Evolutionary conservation across 73 alveolate species (phyloP).

Genomic region (Blepharisma japonicum): DNA sequence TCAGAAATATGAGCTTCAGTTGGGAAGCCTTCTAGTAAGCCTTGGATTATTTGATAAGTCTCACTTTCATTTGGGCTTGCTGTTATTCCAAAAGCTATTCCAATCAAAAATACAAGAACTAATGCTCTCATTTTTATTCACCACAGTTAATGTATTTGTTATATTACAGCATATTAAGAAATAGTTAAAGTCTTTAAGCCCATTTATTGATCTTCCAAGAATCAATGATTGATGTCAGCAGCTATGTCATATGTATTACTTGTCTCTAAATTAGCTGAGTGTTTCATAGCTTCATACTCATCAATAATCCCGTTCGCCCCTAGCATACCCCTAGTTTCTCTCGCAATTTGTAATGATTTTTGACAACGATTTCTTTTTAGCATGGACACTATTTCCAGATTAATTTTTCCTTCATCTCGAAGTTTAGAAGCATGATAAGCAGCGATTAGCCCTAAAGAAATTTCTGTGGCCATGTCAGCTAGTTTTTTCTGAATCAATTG

Average conservation of each 20-base stretch:
- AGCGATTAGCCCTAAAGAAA: conserved; percentile 66
- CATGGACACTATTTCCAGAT: conserved; percentile 73
- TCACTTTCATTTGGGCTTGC: too few species aligned
- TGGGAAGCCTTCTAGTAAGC: too few species aligned
- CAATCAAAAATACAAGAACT: too few species aligned
- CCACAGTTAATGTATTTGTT: too few species aligned
- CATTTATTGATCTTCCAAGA: conserved; percentile 79
- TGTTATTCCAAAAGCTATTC: too few species aligned
- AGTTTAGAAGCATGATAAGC: conserved; percentile 52
- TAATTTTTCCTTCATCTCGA: conserved; percentile 53
- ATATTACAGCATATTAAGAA: too few species aligned
- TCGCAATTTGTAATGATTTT: conserved; percentile 53
- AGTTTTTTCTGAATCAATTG: conserved; percentile 68
- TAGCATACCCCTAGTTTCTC: conserved; percentile 79
- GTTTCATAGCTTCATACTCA: conserved; percentile 72
- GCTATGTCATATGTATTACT: conserved; percentile 80
- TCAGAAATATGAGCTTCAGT: too few species aligned
- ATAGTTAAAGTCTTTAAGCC: conserved; percentile 51
- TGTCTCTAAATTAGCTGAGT: conserved; percentile 63
- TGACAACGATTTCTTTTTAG: conserved; percentile 68
- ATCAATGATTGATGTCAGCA: conserved; percentile 70
- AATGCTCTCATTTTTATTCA: too few species aligned
- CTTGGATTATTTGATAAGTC: too few species aligned
- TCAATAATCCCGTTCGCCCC: conserved; percentile 85
- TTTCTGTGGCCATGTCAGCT: conserved; percentile 78